Evolutionary conservation across 2,329 filamentous ascomycete species (phyloP), one percentile per base, ranked within the genome.

Genomic region (Scytalidium lignicola): DNA sequence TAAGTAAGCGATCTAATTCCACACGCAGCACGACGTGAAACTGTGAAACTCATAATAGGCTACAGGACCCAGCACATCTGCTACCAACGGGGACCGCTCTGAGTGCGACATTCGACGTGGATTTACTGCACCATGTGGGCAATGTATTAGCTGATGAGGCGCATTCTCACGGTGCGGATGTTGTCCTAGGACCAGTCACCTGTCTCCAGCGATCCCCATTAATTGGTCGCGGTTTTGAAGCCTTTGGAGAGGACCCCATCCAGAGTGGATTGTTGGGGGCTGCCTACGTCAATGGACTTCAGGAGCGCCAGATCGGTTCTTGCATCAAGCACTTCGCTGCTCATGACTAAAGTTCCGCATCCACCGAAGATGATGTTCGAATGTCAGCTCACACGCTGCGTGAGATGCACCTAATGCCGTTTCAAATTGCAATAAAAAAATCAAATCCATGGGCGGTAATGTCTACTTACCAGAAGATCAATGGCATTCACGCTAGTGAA

Each of bases 261-360:
- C 55, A 63, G 44, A 56, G 57, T 47, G 60, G 61, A 21, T 56
- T 57, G 43, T 49, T 65, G 29, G 62, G 61, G 3, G 55, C 57
- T 22, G 51, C 52, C 23, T 62, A 61, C 46, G 57, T 63, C 28
- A 62, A 58, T 45, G 62, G 61, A 8, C 50, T 62, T 18, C 60
- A 65, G 47, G 51, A 50, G 3, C 53, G 55, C 43, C 55, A 58
- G 18, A 58, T 65, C 28, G 58, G 54, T 32, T 58, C 61, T 13
- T 60, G 55, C n/a, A 56, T 64, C 26, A 65, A 65, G 47, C 63
- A 65, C 43, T 64, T 59, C 54, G 55, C 57, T 10, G 58, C 52
- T 18, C 63, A 64, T 47, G 62, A 65, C 20, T 60, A 64, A 47
- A 58, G 64, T 21, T 58, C 56, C 7, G 13, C 7, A 7, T 28